Base-by-base conservation (phyloP, 2,329 filamentous ascomycete genomes). In the Sarocladiaceae sp. region DNA sequence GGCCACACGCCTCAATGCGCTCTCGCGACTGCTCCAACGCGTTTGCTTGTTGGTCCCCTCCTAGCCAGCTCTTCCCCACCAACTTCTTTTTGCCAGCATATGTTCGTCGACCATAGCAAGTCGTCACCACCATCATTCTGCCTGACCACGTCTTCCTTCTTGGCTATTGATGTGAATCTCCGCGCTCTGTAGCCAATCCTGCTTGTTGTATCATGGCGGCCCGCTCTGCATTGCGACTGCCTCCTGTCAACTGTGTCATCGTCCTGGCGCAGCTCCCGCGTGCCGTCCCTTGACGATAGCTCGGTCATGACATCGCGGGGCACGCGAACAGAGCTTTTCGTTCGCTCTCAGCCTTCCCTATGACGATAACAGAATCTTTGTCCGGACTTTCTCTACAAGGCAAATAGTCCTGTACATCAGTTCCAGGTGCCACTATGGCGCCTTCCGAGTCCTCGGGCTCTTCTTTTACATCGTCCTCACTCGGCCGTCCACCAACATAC, bases 381-480 rank as follows among this genome's bases (percentile, higher is more conserved):
- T 28, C 23, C 10, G 17, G n/a, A 33, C 26, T 28, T 33, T 10
- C n/a, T 11, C 17, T 10, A 15, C 29, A 33, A 15, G 15, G 29
- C 29, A 33, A n/a, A n/a, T n/a, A n/a, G n/a, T n/a, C n/a, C n/a
- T n/a, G n/a, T n/a, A n/a, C n/a, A n/a, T n/a, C n/a, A n/a, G n/a
- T n/a, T n/a, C n/a, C 12, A 7, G n/a, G 44, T 53, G 44, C 58
- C 63, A 66, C 63, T 60, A 73, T 73, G 66, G 65, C 66, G 52
- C 62, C 64, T 48, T 69, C 66, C 13, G 75, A 71, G 51, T 77
- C 75, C 23, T 77, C 71, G 54, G 69, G 73, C 57, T 77, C 74
- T 29, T 78, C 75, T 52, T 77, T 73, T 60, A 68, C 68, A 53
- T 72, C 74, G 31, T 77, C 74, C 39, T 73, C 72, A 39, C 63